Evolutionary conservation across 2,329 filamentous ascomycete species (phyloP), one percentile per base, ranked within the genome.

Genomic region (Colletotrichum simmondsii): DNA sequence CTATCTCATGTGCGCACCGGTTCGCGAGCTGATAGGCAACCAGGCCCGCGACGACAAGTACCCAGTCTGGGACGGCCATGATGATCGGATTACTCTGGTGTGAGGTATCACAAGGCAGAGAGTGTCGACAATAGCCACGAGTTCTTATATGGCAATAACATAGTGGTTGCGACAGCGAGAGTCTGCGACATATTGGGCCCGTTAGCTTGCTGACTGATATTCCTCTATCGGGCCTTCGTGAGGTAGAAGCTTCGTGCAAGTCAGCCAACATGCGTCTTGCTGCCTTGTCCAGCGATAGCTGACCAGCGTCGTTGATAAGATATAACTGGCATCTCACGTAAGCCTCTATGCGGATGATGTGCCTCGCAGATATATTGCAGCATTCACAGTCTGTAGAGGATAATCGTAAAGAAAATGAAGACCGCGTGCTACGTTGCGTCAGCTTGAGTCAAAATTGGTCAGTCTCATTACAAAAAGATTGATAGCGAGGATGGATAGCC

Each of bases 271-370:
- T n/a, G 46, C 19, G 24, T 53, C 3, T 35, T 54, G 12, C 60
- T 16, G 30, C 14, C 12, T 37, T 16, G n/a, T 63, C 2, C 28
- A 26, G 35, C 14, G 19, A 35, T 52, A 65, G 52, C 22, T 11
- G n/a, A 42, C n/a, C 24, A 8, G 24, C 16, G 10, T 2, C 3
- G 5, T 24, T 37, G 19, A n/a, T 37, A 16, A 19, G 3, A 53
- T 37, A 24, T n/a, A 11, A 19, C 8, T 16, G 28, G 5, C 2
- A n/a, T 58, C 69, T 71, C 69, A 71, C 65, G 7, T 63, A 68
- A 71, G 69, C 58, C 35, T 30, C 22, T 49, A 35, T 16, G 22
- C 61, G 61, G 61, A n/a, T 53, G 61, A 26, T 64, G 14, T 54
- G 42, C n/a, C 4, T 52, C 4, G 46, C 10, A 52, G 12, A 28